A percentile compares a stretch with the other conserved stretches of the same genome.
phyloP scores from a whole-genome alignment of 2,329 filamentous ascomycete genomes.

The Septoria petroselini region DNA sequence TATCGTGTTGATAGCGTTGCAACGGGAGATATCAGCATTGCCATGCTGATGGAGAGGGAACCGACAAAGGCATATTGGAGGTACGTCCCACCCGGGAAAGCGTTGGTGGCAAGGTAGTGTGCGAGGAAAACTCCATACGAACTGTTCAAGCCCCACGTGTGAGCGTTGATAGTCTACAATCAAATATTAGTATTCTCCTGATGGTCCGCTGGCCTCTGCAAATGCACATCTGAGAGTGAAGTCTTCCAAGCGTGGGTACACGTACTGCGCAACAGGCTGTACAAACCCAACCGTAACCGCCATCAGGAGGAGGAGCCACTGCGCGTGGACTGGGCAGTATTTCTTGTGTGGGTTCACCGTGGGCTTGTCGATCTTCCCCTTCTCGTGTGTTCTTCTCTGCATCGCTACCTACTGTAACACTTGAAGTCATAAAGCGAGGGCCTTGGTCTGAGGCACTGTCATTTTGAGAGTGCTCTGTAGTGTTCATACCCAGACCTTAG shows the following conservation, averaged over 20 bases:
- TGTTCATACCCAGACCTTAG: not conserved
- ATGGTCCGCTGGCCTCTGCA: too few relatives aligned
- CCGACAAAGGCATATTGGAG: conserved; percentile 77
- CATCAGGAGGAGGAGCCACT: conserved; percentile 40
- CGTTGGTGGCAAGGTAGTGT: conserved; percentile 64
- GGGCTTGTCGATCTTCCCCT: not conserved
- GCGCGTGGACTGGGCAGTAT: not conserved
- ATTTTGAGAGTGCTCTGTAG: conserved; percentile 1
- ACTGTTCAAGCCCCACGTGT: conserved; percentile 46
- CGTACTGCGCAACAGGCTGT: conserved; percentile 41
- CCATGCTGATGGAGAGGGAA: conserved; percentile 63
- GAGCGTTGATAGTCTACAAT: conserved; percentile 42
- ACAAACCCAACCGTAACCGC: conserved; percentile 61
- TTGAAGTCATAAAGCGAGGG: not conserved
- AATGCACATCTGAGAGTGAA: too few relatives aligned
- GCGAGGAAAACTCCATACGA: conserved; percentile 72
- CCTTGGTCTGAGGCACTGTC: not conserved
- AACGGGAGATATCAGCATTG: conserved; percentile 65
- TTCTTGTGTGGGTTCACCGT: not conserved
- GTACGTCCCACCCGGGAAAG: conserved; percentile 61
- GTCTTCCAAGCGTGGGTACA: too few relatives aligned
- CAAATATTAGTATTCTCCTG: too few relatives aligned
- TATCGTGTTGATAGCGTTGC: conserved; percentile 60
- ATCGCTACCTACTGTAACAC: not conserved
- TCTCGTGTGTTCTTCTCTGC: not conserved